Base-by-base conservation (phyloP, 768 basidiomycete genomes). In the Cubamyces lactineus region DNA sequence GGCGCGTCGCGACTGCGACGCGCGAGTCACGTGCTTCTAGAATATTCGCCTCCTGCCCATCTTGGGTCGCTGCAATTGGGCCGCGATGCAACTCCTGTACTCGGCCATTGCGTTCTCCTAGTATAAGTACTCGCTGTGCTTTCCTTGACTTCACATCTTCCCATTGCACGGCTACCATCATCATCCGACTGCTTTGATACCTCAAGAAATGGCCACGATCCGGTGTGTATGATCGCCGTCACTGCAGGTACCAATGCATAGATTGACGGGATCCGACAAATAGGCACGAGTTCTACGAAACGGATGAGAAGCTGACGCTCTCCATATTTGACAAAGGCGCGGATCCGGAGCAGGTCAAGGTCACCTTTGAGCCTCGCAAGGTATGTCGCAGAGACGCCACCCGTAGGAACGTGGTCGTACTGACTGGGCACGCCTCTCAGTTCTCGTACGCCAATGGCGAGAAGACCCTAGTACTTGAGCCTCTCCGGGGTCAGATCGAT, bases 271-370 rank as follows among this genome's bases (percentile, higher is more conserved):
- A 11, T 8, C n/a, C 28, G 24, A 47, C 49, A 38, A 59, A 40
- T 62, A 92, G 91, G 74, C 86, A 94, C 77, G 91, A 92, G 73
- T 94, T 89, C 74, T 94, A 94, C 74, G 92, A 94, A 75, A 89
- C 87, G 13, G 92, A 94, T 67, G 89, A 93, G 62, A 80, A 71
- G 64, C 71, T 93, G 57, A 89, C 79, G 19, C 72, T 94, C 68
- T 87, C 89, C 57, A 79, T 94, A 69, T 94, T 93, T 69, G 88
- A 94, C 76, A 84, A 85, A 66, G 85, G 85, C 66, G 91, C 85
- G 42, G 86, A 92, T 73, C 83, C 88, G 15, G 80, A 76, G 24
- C 74, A 83, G 66, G 84, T 92, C 53, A 78, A 78, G 16, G 74
- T 94, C 67, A 72, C 78, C 40, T 88, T 94, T 63, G 82, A 86